Evolutionary conservation across 78 protist species (phyloP).

Genomic region (Dictyostelium capitatum): DNA sequence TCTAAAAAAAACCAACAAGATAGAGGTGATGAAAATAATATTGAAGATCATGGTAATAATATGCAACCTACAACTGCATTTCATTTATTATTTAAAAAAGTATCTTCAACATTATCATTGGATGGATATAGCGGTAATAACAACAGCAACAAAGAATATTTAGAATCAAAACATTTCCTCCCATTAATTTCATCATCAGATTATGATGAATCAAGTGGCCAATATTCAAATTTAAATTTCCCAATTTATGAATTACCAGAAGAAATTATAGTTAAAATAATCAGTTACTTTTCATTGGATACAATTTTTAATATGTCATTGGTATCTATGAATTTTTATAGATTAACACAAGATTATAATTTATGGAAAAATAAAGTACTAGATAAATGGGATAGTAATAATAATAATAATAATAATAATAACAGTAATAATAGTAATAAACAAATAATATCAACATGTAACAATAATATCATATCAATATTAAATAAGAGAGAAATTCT

Average conservation of each 20-base stretch:
- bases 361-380: conserved; percentile 47
- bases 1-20: not conserved
- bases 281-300: conserved; percentile 8
- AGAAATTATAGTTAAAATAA: conserved; percentile 26
- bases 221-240: not conserved
- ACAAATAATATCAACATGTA: too few species aligned
- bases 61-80: not conserved
- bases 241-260: conserved; percentile 52
- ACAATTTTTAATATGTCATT: conserved; percentile 13
- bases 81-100: not conserved
- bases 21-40: not conserved
- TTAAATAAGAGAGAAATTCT: not conserved
- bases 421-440: not conserved
- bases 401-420: not conserved
- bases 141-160: not conserved
- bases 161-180: not conserved
- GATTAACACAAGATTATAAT: conserved; percentile 37
- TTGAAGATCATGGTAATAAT: conserved; percentile 6
- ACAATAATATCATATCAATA: not conserved
- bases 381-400: conserved; percentile 16
- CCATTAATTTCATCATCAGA: not conserved
- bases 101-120: not conserved
- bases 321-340: conserved; percentile 8
- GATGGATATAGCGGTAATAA: not conserved
- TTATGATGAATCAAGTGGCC: not conserved